Base-by-base conservation (phyloP, 768 basidiomycete genomes). In the Porpolomopsis calyptriformis region DNA sequence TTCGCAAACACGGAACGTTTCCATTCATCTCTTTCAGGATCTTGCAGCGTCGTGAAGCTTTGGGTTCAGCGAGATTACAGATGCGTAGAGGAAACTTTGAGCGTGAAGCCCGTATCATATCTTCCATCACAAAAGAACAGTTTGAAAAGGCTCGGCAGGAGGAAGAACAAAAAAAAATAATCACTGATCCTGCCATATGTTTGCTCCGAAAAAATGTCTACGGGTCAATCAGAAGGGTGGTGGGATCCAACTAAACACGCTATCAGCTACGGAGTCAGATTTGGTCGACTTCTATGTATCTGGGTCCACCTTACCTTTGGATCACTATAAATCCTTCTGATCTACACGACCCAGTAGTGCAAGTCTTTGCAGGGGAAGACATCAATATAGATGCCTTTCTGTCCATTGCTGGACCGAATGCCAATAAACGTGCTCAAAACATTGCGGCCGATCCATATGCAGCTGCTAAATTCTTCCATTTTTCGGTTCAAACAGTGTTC, bases 361-460 rank as follows among this genome's bases (percentile, higher is more conserved):
- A n/a, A 49, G 49, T 70, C 0, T 60, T 71, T 27, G 59, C 58
- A 1, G 68, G 68, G 0, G 60, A 56, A 39, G 46, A 64, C 0
- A 69, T 73, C 8, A 57, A 73, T 43, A 37, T 73, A 16, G 64
- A 73, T 42, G 4, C 48, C 2, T 69, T 71, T 44, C 1, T 48
- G 0, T 4, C 18, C 0, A 47, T 42, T 1, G 2, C 48, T 1
- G 67, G 64, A 0, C 66, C 65, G 0, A 46, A 55, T 24, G 36
- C 25, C 0, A 31, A 48, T 0, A 11, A 51, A 22, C 53, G 64
- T 0, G 58, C 59, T 0, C 18, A 42, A 3, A 68, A 62, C 35
- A 60, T 69, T 18, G 64, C 66, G 0, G 16, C 23, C 0, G 64
- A 71, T 45, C 67, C 68, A 1, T 69, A 57, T 44, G 66, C 64